Base-by-base conservation (phyloP, 1,284 basidiomycete genomes). In the Polyporus tsugae region DNA sequence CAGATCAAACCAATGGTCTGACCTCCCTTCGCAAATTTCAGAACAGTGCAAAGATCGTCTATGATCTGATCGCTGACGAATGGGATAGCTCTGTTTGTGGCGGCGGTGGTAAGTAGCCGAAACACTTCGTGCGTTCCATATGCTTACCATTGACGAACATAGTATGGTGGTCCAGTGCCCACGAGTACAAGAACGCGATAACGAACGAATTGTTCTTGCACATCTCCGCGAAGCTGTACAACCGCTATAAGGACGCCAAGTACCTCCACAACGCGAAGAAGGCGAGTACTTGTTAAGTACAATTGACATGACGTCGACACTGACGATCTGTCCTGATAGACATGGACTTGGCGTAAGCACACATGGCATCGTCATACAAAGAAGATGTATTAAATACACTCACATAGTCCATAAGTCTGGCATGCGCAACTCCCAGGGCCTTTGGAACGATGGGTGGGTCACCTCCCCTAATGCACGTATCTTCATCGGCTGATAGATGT, bases 141-240 rank as follows among this genome's bases (percentile, higher is more conserved):
- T 36, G 35, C 57, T 61, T n/a, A 64, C 59, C 41, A 53, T 29
- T 36, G 11, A 6, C 63, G 29, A 19, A 25, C 41, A 39, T 19
- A 87, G 86, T 88, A 17, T 88, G 87, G 86, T 88, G 87, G 87
- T 84, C 82, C 15, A 82, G 80, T 9, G 85, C 79, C 25, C 84
- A 85, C 72, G 83, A 80, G 0, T 88, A 88, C 79, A 88, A 88
- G 78, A 87, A 88, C 67, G 85, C 87, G 7, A 83, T 88, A 66
- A 88, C 87, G 25, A 88, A 88, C 70, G 81, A 87, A 66, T 79
- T 88, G 10, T 88, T 86, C 78, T 78, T 88, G 25, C 77, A 83
- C 53, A 80, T 82, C 13, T 88, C 87, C 1, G 86, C 86, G 4
- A 69, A 77, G 46, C 85, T 83, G 13, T 87, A 84, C 74, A 70